Evolutionary conservation across 2,329 filamentous ascomycete genomes (phyloP), one percentile per base, ranked within the genome.

Genomic region (Ophiostoma pallidulum): DNA sequence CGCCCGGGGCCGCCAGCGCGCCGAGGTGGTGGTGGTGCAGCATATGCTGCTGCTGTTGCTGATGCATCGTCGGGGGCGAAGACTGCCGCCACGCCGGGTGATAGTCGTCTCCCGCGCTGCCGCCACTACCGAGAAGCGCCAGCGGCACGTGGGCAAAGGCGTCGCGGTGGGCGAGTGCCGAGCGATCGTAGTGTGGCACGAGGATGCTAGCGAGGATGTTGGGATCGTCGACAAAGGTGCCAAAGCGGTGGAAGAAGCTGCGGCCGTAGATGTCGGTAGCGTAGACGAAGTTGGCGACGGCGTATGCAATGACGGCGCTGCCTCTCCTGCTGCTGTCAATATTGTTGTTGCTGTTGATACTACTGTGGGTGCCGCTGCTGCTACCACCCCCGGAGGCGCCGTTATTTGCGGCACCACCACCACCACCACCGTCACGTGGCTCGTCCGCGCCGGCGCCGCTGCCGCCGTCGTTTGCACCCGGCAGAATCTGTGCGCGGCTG

Each of bases 241-340:
- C 49, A 0, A 73, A 59, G 4, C 68, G 58, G 53, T 79, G 75
- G 26, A 75, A 74, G 38, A 73, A 65, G 5, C 66, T 76, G 33
- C 75, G 72, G 1, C 75, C 75, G 51, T 75, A 78, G 32, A 65
- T 58, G 52, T 79, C 75, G 13, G 60, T 59, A 2, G 58, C 55
- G 18, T 62, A 61, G 24, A 73, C 55, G 19, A 68, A 59, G 26
- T 55, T 48, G 0, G 47, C 46, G 8, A 49, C 22, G 1, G 31
- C 20, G 13, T 31, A n/a, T n/a, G n/a, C n/a, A n/a, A n/a, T n/a
- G n/a, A n/a, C n/a, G n/a, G n/a, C n/a, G n/a, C n/a, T n/a, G n/a
- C n/a, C n/a, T n/a, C n/a, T n/a, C n/a, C n/a, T 37, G 32, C 26
- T 33, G 14, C 26, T 20, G 26, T 16, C n/a, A 16, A n/a, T 3